phyloP scores from a whole-genome alignment of 805 yeast genomes.

The Saturnispora sanitii region DNA sequence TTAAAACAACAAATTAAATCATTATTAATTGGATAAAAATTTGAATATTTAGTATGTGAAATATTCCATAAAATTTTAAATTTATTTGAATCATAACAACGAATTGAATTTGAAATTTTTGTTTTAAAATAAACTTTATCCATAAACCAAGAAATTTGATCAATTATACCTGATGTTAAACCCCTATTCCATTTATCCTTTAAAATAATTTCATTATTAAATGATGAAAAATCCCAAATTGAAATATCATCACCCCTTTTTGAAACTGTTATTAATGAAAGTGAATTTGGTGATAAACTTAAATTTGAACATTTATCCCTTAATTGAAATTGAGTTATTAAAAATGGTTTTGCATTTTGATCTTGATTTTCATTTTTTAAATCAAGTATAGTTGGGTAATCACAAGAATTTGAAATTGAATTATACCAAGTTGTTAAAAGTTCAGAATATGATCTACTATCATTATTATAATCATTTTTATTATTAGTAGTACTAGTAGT shows the following conservation, averaged over 20 bases:
- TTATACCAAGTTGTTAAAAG: slow-evolving; percentile 23
- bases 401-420: slow-evolving; percentile 22
- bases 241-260: slow-evolving; percentile 52
- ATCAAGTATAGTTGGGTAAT: slow-evolving; percentile 39
- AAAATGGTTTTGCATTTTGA: slow-evolving; percentile 20
- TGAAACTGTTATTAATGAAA: slow-evolving; percentile 43
- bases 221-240: slow-evolving; percentile 52
- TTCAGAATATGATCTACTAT: slow-evolving; percentile 13
- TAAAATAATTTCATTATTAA: slow-evolving; percentile 40
- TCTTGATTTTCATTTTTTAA: slow-evolving; percentile 18
- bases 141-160: slow-evolving; percentile 43
- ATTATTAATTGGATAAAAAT: slow-evolving; percentile 10
- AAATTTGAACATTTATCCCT: slow-evolving; percentile 54
- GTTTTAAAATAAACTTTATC: slow-evolving; percentile 45
- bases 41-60: slow-evolving; percentile 25
- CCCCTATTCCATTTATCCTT: slow-evolving; percentile 55
- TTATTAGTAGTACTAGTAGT: too few relatives aligned
- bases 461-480: neutral
- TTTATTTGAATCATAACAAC: slow-evolving; percentile 38
- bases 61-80: slow-evolving; percentile 31
- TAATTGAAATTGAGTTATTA: slow-evolving; percentile 39
- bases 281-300: slow-evolving; percentile 53
- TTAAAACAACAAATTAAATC: slow-evolving; percentile 18
- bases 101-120: slow-evolving; percentile 46
- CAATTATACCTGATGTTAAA: slow-evolving; percentile 46